These are phyloP conservation scores for Gossypium arboreum DNA, from an alignment of 345 rosid species.

Conservation along the genomic window DNA sequence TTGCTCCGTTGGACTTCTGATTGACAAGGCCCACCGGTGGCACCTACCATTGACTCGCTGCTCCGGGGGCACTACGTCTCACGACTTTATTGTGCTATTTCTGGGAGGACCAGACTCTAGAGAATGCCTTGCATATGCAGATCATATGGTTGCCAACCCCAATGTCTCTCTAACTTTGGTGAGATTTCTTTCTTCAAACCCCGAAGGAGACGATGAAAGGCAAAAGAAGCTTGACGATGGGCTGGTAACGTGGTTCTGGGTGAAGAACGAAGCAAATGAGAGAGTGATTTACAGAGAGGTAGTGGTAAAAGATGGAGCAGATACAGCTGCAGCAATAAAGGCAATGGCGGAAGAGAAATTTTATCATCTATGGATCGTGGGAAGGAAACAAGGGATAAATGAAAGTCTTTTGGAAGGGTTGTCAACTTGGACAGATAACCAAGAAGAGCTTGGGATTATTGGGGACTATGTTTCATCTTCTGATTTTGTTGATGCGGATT, in stretches of 20 bases:
- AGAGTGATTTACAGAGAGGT: slow-evolving; percentile 58
- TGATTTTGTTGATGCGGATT: slow-evolving; percentile 44
- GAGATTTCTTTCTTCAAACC: slow-evolving; percentile 49
- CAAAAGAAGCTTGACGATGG: slow-evolving; percentile 81
- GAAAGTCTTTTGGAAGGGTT: slow-evolving; percentile 58
- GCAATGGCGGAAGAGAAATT: slow-evolving; percentile 38
- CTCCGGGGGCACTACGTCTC: background rate
- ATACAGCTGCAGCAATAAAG: slow-evolving; percentile 55
- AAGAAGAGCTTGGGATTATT: slow-evolving; percentile 53
- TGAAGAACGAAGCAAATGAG: slow-evolving; percentile 52
- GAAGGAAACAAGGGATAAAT: slow-evolving; percentile 60
- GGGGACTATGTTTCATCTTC: slow-evolving; percentile 56
- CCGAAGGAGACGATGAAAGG: slow-evolving; percentile 50
- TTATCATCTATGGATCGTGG: slow-evolving; percentile 69
- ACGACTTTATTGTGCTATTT: slow-evolving; percentile 44
- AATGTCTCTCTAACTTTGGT: slow-evolving; percentile 42
- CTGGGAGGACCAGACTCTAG: slow-evolving; percentile 78
- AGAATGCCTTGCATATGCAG: slow-evolving; percentile 61
- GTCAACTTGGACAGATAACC: slow-evolving; percentile 49
- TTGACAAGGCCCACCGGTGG: slow-evolving; percentile 40
- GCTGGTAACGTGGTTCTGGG: slow-evolving; percentile 72
- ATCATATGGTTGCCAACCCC: slow-evolving; percentile 45
- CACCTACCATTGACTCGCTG: slow-evolving; percentile 20
- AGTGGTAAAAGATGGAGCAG: slow-evolving; percentile 63
- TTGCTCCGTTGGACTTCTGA: slow-evolving; percentile 65